These are phyloP conservation scores for Desmodesmus armatus DNA, from an alignment of 139 green algal genomes.

Conservation along the genomic window DNA sequence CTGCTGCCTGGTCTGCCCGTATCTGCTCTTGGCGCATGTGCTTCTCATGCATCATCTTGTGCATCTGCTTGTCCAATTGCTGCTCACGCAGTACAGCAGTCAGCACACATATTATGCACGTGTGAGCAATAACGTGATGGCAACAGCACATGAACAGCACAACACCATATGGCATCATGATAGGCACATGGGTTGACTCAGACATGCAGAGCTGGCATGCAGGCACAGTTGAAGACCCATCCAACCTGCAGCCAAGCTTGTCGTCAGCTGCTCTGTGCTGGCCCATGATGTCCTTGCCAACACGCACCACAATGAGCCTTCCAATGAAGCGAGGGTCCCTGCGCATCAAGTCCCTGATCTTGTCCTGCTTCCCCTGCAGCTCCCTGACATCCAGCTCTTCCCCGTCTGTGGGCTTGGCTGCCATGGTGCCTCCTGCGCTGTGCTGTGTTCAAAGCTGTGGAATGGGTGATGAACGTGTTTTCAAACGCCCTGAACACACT, in stretches of 20 bases:
- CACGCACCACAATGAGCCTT: constrained; percentile 32
- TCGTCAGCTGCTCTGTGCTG: too few species aligned
- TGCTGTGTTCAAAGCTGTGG: too few species aligned
- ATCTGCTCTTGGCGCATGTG: constrained; percentile 35
- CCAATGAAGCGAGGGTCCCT: constrained; percentile 44
- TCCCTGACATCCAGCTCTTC: constrained; percentile 34
- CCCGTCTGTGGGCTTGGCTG: too few species aligned
- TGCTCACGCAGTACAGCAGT: neutral
- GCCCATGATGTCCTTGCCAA: too few species aligned
- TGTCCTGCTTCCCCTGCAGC: constrained; percentile 30
- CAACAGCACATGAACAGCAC: neutral
- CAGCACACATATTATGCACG: neutral
- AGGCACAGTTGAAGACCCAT: neutral
- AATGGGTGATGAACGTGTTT: too few species aligned
- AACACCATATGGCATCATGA: neutral
- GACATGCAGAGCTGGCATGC: too few species aligned
- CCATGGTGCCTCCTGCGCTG: too few species aligned
- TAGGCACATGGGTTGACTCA: too few species aligned
- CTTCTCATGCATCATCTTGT: constrained; percentile 52
- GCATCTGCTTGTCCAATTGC: constrained; percentile 57
- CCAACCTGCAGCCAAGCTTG: neutral
- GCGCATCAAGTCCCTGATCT: constrained; percentile 47
- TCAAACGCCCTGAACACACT: too few species aligned
- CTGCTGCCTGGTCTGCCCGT: constrained; percentile 13
- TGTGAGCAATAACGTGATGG: neutral